These are phyloP conservation scores for Exophiala dermatitidis DNA, from an alignment of 2,329 filamentous ascomycete species.

Conservation along the genomic window DNA sequence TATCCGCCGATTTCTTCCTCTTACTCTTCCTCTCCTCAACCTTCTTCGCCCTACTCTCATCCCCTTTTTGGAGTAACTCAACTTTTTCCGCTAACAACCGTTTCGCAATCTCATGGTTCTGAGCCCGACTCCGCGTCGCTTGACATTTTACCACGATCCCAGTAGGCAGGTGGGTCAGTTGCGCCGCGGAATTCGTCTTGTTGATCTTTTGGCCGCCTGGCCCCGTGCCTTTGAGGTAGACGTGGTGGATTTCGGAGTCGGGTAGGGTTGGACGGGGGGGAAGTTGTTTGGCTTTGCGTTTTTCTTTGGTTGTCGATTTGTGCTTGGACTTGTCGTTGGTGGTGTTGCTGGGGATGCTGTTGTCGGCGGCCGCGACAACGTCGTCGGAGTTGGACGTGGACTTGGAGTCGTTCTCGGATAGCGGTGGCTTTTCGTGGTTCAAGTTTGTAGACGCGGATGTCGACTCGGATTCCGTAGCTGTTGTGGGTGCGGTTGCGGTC, in stretches of 20 bases:
- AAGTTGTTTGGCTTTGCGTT: background rate
- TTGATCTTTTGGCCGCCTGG: conserved; percentile 99
- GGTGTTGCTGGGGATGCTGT: background rate
- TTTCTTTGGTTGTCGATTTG: background rate
- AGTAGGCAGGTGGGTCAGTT: conserved; percentile 82
- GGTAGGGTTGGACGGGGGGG: conserved; percentile 64
- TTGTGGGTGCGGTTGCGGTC: too few relatives aligned
- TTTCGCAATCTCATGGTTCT: conserved; percentile 82
- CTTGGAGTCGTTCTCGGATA: too few relatives aligned
- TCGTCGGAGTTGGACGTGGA: too few relatives aligned
- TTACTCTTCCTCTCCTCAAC: conserved; percentile 75
- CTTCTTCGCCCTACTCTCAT: conserved; percentile 67
- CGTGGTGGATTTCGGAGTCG: conserved; percentile 73
- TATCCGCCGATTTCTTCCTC: conserved; percentile 39
- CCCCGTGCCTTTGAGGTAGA: conserved; percentile 82
- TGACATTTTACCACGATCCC: conserved; percentile 93
- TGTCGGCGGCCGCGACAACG: too few relatives aligned
- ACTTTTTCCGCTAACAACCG: conserved; percentile 66
- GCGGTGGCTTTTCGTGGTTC: too few relatives aligned
- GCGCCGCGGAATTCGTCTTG: conserved; percentile 92
- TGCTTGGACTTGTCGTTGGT: background rate
- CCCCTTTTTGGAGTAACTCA: conserved; percentile 68
- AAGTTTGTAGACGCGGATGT: too few relatives aligned
- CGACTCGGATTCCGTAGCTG: too few relatives aligned
- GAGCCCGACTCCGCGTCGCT: conserved; percentile 74